These are phyloP conservation scores for Bruguiera parviflora DNA, from an alignment of 345 rosid species.

Conservation along the genomic window DNA sequence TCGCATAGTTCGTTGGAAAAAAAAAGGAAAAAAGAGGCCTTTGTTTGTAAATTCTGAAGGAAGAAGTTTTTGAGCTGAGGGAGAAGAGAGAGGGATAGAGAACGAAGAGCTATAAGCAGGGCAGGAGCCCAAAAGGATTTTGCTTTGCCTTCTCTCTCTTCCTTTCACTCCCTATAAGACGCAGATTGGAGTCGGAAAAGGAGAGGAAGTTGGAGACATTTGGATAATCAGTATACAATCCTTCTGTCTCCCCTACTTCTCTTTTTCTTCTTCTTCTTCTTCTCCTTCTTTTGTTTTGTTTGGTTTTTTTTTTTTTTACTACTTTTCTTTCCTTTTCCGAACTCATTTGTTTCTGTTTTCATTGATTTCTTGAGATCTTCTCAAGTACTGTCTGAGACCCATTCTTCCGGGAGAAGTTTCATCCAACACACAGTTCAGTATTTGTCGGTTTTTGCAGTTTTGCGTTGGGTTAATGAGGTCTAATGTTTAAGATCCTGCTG, in stretches of 20 bases:
- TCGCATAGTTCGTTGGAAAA: too few relatives aligned
- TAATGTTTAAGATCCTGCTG: too few relatives aligned
- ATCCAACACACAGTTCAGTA: too few relatives aligned
- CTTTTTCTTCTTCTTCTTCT: constrained; percentile 18
- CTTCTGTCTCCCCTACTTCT: constrained; percentile 74
- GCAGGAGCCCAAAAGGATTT: constrained; percentile 15
- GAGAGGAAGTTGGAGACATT: constrained; percentile 71
- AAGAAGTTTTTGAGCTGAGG: constrained; percentile 3
- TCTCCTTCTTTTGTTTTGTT: not conserved
- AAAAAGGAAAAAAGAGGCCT: too few relatives aligned
- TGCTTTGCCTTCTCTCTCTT: constrained; percentile 51
- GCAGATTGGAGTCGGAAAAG: not conserved
- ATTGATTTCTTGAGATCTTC: too few relatives aligned
- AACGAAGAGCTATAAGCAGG: constrained; percentile 49
- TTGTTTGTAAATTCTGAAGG: not conserved
- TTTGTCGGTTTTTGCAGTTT: too few relatives aligned
- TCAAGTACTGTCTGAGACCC: too few relatives aligned
- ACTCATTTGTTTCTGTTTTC: not conserved
- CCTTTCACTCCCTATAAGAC: constrained; percentile 36
- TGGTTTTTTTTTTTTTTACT: too few relatives aligned
- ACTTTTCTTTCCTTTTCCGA: not conserved
- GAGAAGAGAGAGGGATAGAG: constrained; percentile 68
- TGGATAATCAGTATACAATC: constrained; percentile 27
- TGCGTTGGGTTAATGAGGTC: too few relatives aligned
- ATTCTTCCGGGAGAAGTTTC: too few relatives aligned